Evolutionary conservation across 2,329 filamentous ascomycete species (phyloP), one percentile per base, ranked within the genome.

Genomic region (Hyphodiscus sp.): DNA sequence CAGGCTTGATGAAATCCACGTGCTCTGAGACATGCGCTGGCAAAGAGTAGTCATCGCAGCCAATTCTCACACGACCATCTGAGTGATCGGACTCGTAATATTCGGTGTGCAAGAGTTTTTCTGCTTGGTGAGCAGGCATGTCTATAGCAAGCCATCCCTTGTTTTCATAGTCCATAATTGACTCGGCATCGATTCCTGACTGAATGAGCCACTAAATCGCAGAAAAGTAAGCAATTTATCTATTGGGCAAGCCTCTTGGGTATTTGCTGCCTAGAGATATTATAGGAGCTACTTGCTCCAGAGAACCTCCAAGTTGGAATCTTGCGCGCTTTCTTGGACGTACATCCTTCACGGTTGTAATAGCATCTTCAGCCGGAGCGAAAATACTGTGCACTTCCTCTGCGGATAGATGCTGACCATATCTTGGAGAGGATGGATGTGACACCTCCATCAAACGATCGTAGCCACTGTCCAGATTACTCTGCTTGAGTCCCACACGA

Each of bases 1-100:
- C 41, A 16, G 66, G 67, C 6, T 65, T 66, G 4, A 68, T 53
- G 42, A 68, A 62, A 46, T 69, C 66, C 23, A 69, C 63, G 41
- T 68, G 42, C 7, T 59, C 45, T n/a, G 56, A 54, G 8, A 69
- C 45, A 53, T 65, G 61, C 13, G 57, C 30, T 9, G 65, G 67
- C 20, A 68, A 50, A 23, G 63, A 66, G 50, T 68, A 68, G 16
- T 61, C 49, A 19, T 64, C 50, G 53, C 67, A 68, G n/a, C 64
- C 67, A 51, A 68, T 57, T 42, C 66, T 61, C 19, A 56, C 54
- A 15, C 61, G 69, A 44, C 76, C 80, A 20, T 76, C 66, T 58
- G 81, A 75, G 58, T 45, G 78, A 61, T 76, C 69, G 67, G 76
- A 85, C 54, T 76, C 68, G 54, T 72, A 71, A 61, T 79, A 80